phyloP scores from a whole-genome alignment of 2,329 filamentous ascomycete genomes.

The Fusarium falciforme region DNA sequence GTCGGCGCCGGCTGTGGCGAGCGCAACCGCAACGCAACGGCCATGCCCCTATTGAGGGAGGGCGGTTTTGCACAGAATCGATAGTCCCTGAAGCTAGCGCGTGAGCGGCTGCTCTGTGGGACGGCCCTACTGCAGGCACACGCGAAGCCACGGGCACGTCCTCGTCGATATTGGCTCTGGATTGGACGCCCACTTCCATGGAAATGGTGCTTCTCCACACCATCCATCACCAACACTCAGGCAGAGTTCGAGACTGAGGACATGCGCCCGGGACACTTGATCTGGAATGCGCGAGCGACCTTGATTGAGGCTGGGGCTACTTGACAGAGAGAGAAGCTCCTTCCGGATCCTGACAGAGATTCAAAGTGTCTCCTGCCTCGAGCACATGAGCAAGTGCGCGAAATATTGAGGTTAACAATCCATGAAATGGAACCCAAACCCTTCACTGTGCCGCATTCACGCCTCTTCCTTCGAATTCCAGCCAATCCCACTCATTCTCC shows the following conservation, averaged over 20 bases:
- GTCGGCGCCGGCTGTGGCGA: slow-evolving; percentile 24
- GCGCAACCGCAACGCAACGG: slow-evolving; percentile 7
- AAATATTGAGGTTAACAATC: background rate
- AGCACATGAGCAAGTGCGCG: slow-evolving; percentile 25
- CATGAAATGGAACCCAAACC: slow-evolving; percentile 13
- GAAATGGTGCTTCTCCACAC: background rate
- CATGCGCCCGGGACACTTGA: slow-evolving; percentile 34
- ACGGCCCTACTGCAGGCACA: slow-evolving; percentile 34
- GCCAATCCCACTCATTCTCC: slow-evolving; percentile 16
- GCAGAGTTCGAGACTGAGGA: slow-evolving; percentile 11
- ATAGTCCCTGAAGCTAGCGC: slow-evolving; percentile 39
- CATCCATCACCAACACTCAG: slow-evolving; percentile 9
- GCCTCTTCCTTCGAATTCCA: slow-evolving; percentile 13
- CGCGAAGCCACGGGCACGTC: slow-evolving; percentile 21
- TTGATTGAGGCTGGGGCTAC: background rate
- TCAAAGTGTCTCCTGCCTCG: background rate
- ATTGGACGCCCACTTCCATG: slow-evolving; percentile 2
- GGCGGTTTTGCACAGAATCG: slow-evolving; percentile 21
- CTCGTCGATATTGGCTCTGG: slow-evolving; percentile 14
- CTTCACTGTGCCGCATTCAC: slow-evolving; percentile 10
- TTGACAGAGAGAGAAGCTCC: slow-evolving; percentile 12
- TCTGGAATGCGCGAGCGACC: slow-evolving; percentile 19
- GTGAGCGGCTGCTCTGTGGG: slow-evolving; percentile 3
- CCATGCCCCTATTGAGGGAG: background rate
- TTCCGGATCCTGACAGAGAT: slow-evolving; percentile 11